These are phyloP conservation scores for Calonectria hawksworthii DNA, from an alignment of 2,329 filamentous ascomycete genomes.

Conservation along the genomic window DNA sequence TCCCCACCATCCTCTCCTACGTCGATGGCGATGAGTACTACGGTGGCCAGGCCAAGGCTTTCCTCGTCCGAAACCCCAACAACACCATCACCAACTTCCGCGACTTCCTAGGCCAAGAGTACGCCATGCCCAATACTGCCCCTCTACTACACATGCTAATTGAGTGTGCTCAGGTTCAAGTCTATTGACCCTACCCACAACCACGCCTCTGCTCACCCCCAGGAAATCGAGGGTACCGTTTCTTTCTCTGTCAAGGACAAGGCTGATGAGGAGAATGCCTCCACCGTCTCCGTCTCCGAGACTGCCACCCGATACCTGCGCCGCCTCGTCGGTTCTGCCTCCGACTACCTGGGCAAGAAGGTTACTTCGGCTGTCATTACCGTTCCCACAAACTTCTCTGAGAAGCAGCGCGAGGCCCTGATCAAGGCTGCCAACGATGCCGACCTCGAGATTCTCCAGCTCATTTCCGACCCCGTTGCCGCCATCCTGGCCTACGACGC, in stretches of 20 bases:
- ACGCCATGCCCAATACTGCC: slow-evolving; percentile 50
- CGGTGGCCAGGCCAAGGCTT: slow-evolving; percentile 93
- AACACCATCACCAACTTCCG: slow-evolving; percentile 98
- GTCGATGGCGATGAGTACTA: slow-evolving; percentile 97
- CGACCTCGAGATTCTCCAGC: slow-evolving; percentile 89
- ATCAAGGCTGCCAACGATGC: slow-evolving; percentile 83
- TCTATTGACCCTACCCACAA: slow-evolving; percentile 96
- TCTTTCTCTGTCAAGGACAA: slow-evolving; percentile 89
- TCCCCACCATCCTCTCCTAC: slow-evolving; percentile 94
- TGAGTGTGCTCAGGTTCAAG: slow-evolving; percentile 74
- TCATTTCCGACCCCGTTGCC: slow-evolving; percentile 92
- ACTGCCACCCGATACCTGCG: slow-evolving; percentile 87
- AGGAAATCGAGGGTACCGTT: slow-evolving; percentile 79
- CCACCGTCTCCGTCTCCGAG: slow-evolving; percentile 82
- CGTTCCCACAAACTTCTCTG: slow-evolving; percentile 92
- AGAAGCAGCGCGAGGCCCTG: slow-evolving; percentile 87
- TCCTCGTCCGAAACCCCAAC: slow-evolving; percentile 90
- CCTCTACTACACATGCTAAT: slow-evolving; percentile 33
- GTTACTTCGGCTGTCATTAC: slow-evolving; percentile 97
- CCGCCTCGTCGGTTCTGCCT: slow-evolving; percentile 84
- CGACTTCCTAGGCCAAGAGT: slow-evolving; percentile 96
- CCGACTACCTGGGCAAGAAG: slow-evolving; percentile 92
- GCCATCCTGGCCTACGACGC: slow-evolving; percentile 94
- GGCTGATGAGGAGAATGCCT: slow-evolving; percentile 70
- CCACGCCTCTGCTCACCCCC: slow-evolving; percentile 92